Percentiles rank a stretch among this genome's conserved stretches.
Conservation (phyloP, 306 rosid species). For the Dryas octopetala region DNA sequence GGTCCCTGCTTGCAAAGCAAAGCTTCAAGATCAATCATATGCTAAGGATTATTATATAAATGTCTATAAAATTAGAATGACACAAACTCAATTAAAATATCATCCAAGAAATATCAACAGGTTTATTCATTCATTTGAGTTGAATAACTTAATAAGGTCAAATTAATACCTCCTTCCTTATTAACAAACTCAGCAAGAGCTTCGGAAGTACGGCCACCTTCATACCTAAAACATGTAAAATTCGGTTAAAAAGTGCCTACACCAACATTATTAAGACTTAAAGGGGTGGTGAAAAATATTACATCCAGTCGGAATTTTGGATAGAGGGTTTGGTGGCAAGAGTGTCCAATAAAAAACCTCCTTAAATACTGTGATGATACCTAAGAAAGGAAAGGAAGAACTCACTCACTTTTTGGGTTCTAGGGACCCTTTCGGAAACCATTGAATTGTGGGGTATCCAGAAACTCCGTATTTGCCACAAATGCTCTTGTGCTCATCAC, state of each 20-base stretch:
- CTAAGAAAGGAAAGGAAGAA: background rate
- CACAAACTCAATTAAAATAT: constrained; percentile 1
- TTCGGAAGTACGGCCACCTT: constrained; percentile 76
- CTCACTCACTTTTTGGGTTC: constrained; percentile 72
- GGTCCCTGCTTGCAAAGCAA: constrained; percentile 56
- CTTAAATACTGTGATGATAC: background rate
- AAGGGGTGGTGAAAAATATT: constrained; percentile 2
- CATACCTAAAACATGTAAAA: constrained; percentile 52
- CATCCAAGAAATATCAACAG: background rate
- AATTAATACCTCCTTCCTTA: constrained; percentile 59
- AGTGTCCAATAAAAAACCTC: background rate
- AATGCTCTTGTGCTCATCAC: constrained; percentile 79
- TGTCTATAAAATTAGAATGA: background rate
- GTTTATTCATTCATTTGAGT: background rate
- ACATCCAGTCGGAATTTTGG: background rate
- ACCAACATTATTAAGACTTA: constrained; percentile 9
- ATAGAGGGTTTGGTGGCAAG: background rate
- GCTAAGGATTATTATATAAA: background rate
- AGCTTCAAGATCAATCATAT: constrained; percentile 20
- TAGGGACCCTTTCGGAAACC: constrained; percentile 84
- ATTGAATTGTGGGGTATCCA: constrained; percentile 82
- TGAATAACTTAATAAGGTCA: constrained; percentile 11
- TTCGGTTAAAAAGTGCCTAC: constrained; percentile 16
- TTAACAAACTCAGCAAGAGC: constrained; percentile 77
- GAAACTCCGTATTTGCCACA: constrained; percentile 78